Base-by-base conservation (phyloP, 164 flowering plant genomes). In the Saururus chinensis region DNA sequence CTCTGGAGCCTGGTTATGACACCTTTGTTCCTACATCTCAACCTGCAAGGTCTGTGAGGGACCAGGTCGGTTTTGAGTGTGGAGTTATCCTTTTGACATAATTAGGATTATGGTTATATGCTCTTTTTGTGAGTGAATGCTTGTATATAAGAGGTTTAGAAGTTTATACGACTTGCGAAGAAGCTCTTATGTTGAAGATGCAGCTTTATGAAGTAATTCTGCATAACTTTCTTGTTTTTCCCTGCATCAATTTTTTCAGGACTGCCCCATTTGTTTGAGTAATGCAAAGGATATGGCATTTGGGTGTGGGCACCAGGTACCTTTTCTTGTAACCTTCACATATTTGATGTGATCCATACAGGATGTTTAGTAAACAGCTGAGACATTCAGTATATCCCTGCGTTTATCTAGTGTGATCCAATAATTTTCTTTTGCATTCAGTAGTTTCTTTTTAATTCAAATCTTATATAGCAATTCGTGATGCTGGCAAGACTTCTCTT, bases 271-370 rank as follows among this genome's bases (percentile, higher is more conserved):
- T 58, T 86, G 92, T 74, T 69, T 83, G 22, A 68, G 75, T 40
- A 60, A 68, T 48, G 53, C 77, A 4, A 82, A 80, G 68, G 71
- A 82, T 54, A 79, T 80, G 83, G 84, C 84, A 1, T 82, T 82
- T 64, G 84, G 84, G 53, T 82, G 87, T 53, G 87, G 87, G 24
- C 87, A 82, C 72, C 87, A 79, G 87, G 87, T 82, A 48, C n/a
- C n/a, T 19, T 21, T 41, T 30, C 37, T 41, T 42, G 26, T 24
- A 14, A 13, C 5, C 51, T 53, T 53, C n/a, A 23, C 20, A 5
- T 9, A 9, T 16, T 22, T 49, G 25, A 30, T 24, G 26, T 40
- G 7, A 16, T 30, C 25, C 35, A n/a, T 53, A 17, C 54, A 19
- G 0, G 23, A 0, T 11, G 17, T 26, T 35, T 16, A 13, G 37